phyloP scores from a whole-genome alignment of 2,329 filamentous ascomycete genomes.

The Fusarium cicatricum region DNA sequence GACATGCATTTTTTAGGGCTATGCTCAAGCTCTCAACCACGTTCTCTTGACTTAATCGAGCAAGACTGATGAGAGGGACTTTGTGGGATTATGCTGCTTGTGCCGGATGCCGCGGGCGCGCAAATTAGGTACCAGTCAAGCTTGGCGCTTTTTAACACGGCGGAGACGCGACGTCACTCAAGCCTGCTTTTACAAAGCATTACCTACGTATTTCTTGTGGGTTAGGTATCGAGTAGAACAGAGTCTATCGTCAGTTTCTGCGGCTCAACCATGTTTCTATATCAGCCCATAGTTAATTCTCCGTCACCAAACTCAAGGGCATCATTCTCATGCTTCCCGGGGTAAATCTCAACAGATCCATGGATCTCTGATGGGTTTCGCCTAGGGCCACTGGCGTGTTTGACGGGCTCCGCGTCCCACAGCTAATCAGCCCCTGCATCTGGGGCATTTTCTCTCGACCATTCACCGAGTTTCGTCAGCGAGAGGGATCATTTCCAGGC shows the following conservation, averaged over 20 bases:
- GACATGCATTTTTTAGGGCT: too few species aligned
- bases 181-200: background rate
- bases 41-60: background rate
- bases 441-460: conserved; percentile 19
- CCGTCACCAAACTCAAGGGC: background rate
- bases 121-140: conserved; percentile 30
- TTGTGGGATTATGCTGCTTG: conserved; percentile 20
- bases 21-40: too few species aligned
- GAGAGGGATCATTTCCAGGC: too few species aligned
- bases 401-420: conserved; percentile 33
- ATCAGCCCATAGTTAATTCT: background rate
- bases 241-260: too few species aligned
- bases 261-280: too few species aligned
- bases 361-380: conserved; percentile 31
- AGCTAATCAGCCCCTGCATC: conserved; percentile 42
- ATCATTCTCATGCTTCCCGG: background rate
- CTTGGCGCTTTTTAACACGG: conserved; percentile 27
- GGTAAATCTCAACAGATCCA: conserved; percentile 37
- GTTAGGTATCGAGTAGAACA: too few species aligned
- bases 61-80: conserved; percentile 11
- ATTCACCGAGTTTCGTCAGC: background rate
- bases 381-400: conserved; percentile 23
- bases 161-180: conserved; percentile 15
- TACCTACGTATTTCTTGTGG: too few species aligned
- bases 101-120: conserved; percentile 23